Base-by-base conservation (phyloP, 2,329 filamentous ascomycete species). In the Fusarium multiceps region DNA sequence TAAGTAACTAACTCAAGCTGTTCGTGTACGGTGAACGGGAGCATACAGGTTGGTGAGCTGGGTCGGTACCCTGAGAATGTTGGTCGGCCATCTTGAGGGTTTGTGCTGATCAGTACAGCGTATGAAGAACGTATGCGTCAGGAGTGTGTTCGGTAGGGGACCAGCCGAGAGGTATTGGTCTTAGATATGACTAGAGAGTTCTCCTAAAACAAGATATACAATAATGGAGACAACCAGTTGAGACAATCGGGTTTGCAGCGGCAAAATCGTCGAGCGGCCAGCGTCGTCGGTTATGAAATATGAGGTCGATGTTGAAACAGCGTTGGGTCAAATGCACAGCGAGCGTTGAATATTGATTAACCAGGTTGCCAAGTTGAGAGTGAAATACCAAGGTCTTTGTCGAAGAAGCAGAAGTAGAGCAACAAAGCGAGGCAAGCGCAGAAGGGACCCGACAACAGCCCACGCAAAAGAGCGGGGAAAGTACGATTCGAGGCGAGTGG, bases 31-130 rank as follows among this genome's bases (percentile, higher is more conserved):
- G 30, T 40, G 40, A 48, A 49, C 10, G 23, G 32, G n/a, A 47
- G 59, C 74, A 51, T 73, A 76, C 74, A 57, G 63, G 59, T 50
- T 74, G 72, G 27, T 65, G 48, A 57, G 61, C 65, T 37, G 74
- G 61, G 46, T 74, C 72, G 25, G 62, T 63, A 49, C 60, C 55
- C 42, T 74, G 74, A 46, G 71, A 59, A 55, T 61, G 53, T 63
- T 73, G 66, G 55, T 76, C 74, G 49, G 68, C 72, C 74, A 76
- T 76, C 40, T 70, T 45, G 60, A 50, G 53, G 55, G 57, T 55
- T 59, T 47, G 58, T 60, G 59, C 63, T 61, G 61, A 40, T 53
- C 58, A 27, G 48, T 47, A 59, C 65, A 70, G 67, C 59, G 62
- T 53, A 41, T 47, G n/a, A 28, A 40, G n/a, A 46, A 42, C 25